Percentiles rank a stretch among this genome's conserved stretches.
phyloP scores from a whole-genome alignment of 805 yeast genomes.

The Danielozyma ontarioensis region DNA sequence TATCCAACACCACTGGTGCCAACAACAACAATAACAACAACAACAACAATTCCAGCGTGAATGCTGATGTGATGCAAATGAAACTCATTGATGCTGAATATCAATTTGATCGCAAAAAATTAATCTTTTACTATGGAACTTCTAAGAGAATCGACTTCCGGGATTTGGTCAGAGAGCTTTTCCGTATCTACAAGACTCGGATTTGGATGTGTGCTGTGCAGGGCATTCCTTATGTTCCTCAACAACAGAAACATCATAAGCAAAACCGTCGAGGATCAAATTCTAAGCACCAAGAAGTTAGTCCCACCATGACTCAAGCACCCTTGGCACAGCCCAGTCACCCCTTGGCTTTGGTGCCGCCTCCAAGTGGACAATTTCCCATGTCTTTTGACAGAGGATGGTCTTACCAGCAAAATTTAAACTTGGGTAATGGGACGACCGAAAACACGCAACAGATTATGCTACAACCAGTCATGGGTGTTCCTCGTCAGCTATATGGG shows the following conservation, averaged over 20 bases:
- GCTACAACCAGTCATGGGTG: too few relatives aligned
- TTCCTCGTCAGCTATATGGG: too few relatives aligned
- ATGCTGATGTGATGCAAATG: conserved; percentile 38
- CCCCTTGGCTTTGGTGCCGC: too few relatives aligned
- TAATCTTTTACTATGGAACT: conserved; percentile 55
- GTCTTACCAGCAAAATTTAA: too few relatives aligned
- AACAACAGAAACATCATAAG: background rate
- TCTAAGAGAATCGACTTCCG: conserved; percentile 68
- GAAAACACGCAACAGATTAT: too few relatives aligned
- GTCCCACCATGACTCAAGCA: background rate
- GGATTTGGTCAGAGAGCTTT: conserved; percentile 65
- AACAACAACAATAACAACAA: conserved; percentile 3
- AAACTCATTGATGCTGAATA: conserved; percentile 71
- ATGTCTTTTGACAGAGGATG: conserved; percentile 2
- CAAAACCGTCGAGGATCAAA: background rate
- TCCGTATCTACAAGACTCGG: conserved; percentile 71
- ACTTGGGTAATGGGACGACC: too few relatives aligned
- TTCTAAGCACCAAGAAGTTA: background rate
- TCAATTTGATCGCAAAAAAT: conserved; percentile 75
- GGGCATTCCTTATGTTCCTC: conserved; percentile 28
- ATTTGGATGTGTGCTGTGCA: conserved; percentile 79
- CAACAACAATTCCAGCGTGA: conserved; percentile 5
- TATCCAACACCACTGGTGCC: conserved; percentile 34
- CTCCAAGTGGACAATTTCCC: background rate
- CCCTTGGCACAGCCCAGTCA: too few relatives aligned